A percentile compares a stretch with the other conserved stretches of the same genome.
phyloP scores from a whole-genome alignment of 176 grass and related monocot genomes.

The Oryza longistaminata region DNA sequence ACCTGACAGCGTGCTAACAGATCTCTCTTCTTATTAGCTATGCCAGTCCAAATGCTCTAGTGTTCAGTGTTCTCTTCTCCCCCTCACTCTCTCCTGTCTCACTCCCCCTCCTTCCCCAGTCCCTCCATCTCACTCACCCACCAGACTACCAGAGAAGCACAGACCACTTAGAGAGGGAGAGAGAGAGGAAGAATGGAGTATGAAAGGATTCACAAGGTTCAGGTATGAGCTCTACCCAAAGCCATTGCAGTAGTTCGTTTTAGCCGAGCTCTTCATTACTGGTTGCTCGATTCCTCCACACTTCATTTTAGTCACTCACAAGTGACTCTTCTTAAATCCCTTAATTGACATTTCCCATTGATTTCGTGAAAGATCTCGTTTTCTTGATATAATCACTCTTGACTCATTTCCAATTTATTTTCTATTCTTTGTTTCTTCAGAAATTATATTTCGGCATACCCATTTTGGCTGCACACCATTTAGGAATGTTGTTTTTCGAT shows the following conservation, averaged over 20 bases:
- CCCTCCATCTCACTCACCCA: neutral
- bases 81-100: neutral
- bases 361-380: neutral
- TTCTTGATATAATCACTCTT: neutral
- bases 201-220: slow-evolving; percentile 88
- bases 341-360: slow-evolving; percentile 8
- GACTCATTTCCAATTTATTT: neutral
- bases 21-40: slow-evolving; percentile 40
- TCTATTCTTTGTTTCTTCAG: neutral
- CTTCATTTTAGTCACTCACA: neutral
- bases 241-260: neutral
- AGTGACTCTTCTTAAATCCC: neutral
- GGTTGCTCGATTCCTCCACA: slow-evolving; percentile 2
- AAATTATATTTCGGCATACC: neutral
- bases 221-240: slow-evolving; percentile 57
- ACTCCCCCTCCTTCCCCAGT: neutral
- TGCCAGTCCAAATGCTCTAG: slow-evolving; percentile 4
- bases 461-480: neutral
- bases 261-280: neutral
- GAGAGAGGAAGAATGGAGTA: slow-evolving; percentile 71
- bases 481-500: neutral
- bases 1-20: slow-evolving; percentile 27
- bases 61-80: neutral
- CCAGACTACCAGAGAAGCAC: neutral
- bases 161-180: neutral